These are phyloP conservation scores for Pueraria montana DNA, from an alignment of 306 rosid genomes.

Conservation along the genomic window DNA sequence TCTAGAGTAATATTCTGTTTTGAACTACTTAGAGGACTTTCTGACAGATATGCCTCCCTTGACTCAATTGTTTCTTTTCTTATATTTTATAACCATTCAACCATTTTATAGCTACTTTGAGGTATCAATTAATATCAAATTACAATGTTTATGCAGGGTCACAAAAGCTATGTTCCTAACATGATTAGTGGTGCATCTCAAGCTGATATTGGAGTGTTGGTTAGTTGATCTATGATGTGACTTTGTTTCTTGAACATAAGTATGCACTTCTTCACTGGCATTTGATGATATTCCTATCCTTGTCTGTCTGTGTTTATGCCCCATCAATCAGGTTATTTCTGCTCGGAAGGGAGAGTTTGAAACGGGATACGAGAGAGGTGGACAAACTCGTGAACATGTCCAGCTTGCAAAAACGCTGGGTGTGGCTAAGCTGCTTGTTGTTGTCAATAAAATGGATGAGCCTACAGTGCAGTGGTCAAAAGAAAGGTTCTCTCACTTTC, in stretches of 20 bases:
- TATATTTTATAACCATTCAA: slow-evolving; percentile 29
- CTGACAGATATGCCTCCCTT: slow-evolving; percentile 4
- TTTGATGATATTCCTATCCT: slow-evolving; percentile 22
- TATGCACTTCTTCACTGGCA: neutral
- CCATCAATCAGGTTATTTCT: slow-evolving; percentile 79
- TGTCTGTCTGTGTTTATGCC: slow-evolving; percentile 18
- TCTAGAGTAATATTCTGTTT: slow-evolving; percentile 14
- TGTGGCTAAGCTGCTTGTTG: slow-evolving; percentile 89
- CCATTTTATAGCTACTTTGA: slow-evolving; percentile 21
- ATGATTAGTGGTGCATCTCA: slow-evolving; percentile 99
- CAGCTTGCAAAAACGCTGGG: slow-evolving; percentile 98
- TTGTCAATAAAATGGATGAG: slow-evolving; percentile 97
- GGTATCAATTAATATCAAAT: slow-evolving; percentile 30
- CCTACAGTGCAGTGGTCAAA: slow-evolving; percentile 96
- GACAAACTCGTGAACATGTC: slow-evolving; percentile 99
- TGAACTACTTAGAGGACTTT: slow-evolving; percentile 7
- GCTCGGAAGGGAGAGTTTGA: slow-evolving; percentile 99
- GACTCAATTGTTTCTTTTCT: slow-evolving; percentile 5
- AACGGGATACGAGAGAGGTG: slow-evolving; percentile 99
- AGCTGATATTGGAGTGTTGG: slow-evolving; percentile 98
- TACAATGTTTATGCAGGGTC: slow-evolving; percentile 73
- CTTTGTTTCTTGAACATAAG: slow-evolving; percentile 16
- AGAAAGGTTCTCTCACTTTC: slow-evolving; percentile 72
- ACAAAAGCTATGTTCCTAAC: slow-evolving; percentile 99
- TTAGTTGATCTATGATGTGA: slow-evolving; percentile 57